phyloP scores from a whole-genome alignment of 176 grass and related monocot species.

The Eleusine coracana region DNA sequence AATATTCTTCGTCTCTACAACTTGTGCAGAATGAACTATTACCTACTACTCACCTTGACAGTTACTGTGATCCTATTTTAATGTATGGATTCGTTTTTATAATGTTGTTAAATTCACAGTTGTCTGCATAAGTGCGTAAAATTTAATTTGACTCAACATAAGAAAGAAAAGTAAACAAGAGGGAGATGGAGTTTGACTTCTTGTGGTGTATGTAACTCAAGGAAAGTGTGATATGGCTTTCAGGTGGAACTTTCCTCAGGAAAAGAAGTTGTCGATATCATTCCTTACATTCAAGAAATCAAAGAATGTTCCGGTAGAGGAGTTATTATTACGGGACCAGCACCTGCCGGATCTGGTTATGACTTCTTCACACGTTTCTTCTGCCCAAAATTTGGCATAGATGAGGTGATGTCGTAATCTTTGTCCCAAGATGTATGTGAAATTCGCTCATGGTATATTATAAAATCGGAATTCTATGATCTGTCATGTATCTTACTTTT shows the following conservation, averaged over 20 bases:
- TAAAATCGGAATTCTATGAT: neutral
- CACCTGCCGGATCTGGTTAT: constrained; percentile 55
- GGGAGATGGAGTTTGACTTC: neutral
- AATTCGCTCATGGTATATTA: neutral
- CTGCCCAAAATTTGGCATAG: constrained; percentile 50
- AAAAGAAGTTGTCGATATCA: constrained; percentile 53
- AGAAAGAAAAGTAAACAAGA: neutral
- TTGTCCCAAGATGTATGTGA: neutral
- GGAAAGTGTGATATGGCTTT: constrained; percentile 1
- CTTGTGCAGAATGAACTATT: too few species aligned
- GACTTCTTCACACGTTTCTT: constrained; percentile 64
- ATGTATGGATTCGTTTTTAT: too few species aligned
- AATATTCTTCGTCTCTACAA: too few species aligned
- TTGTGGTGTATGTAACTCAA: neutral
- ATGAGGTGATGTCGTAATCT: constrained; percentile 49
- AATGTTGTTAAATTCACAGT: neutral
- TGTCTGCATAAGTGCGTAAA: neutral
- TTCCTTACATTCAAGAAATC: constrained; percentile 58
- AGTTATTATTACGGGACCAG: constrained; percentile 52
- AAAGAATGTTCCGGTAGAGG: constrained; percentile 48
- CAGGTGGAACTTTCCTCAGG: constrained; percentile 70
- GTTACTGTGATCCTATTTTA: too few species aligned
- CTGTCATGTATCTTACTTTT: neutral
- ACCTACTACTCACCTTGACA: too few species aligned
- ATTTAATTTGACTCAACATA: neutral